Conservation (phyloP, 2,329 filamentous ascomycete genomes). For the Trichoderma atrobrunneum region DNA sequence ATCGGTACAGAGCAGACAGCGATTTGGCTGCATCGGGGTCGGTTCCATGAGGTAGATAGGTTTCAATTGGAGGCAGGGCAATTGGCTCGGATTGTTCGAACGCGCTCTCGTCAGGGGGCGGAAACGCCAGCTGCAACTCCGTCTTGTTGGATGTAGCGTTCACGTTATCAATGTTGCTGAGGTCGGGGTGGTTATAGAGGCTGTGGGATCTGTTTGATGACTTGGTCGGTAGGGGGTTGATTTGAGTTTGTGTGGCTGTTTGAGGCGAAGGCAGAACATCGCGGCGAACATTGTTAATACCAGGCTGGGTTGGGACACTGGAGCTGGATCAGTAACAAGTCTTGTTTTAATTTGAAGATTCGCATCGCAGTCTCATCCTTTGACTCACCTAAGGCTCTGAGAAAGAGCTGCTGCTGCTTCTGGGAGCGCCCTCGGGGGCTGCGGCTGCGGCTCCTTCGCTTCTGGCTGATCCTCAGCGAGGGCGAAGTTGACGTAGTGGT, state of each 20-base stretch:
- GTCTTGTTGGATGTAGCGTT: slow-evolving; percentile 58
- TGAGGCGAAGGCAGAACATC: slow-evolving; percentile 32
- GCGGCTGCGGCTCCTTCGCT: slow-evolving; percentile 43
- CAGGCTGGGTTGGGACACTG: slow-evolving; percentile 32
- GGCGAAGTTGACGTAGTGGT: slow-evolving; percentile 79
- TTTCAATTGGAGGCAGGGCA: slow-evolving; percentile 78
- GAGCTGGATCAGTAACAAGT: not conserved
- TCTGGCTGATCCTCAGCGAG: slow-evolving; percentile 57
- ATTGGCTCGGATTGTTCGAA: slow-evolving; percentile 64
- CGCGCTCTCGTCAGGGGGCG: slow-evolving; percentile 52
- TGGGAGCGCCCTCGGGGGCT: slow-evolving; percentile 48
- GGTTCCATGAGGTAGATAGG: slow-evolving; percentile 75
- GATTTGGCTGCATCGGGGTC: slow-evolving; percentile 85
- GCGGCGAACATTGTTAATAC: slow-evolving; percentile 29
- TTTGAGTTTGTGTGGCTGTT: slow-evolving; percentile 26
- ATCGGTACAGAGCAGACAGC: slow-evolving; percentile 82
- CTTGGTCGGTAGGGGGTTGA: slow-evolving; percentile 16
- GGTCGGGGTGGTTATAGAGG: slow-evolving; percentile 59
- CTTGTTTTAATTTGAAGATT: not conserved
- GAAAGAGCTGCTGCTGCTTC: slow-evolving; percentile 45
- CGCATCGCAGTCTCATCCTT: not conserved
- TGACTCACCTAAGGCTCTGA: slow-evolving; percentile 48
- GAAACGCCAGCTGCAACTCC: slow-evolving; percentile 58
- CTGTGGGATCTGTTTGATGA: slow-evolving; percentile 38
- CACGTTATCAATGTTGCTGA: slow-evolving; percentile 57